Percentiles rank a stretch among this genome's conserved stretches.
Conservation (phyloP, 1,284 basidiomycete species). For the Puccinia polysora region DNA sequence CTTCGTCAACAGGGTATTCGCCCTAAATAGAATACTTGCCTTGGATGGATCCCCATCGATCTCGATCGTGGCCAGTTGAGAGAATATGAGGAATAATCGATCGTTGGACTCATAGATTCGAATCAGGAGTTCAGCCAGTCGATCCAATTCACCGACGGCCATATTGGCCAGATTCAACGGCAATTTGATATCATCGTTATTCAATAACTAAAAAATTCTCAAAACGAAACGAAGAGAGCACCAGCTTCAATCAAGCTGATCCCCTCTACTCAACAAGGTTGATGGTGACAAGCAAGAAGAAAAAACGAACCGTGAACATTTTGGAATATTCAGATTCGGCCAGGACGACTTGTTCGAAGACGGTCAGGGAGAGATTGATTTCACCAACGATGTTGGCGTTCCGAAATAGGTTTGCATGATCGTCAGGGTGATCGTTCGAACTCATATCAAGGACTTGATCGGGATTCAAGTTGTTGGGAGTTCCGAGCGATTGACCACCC, state of each 20-base stretch:
- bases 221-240: conserved; percentile 44
- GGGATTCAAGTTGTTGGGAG: neutral
- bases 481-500: neutral
- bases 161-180: conserved; percentile 63
- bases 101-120: conserved; percentile 58
- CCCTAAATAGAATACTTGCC: conserved; percentile 37
- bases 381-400: conserved; percentile 14
- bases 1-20: conserved; percentile 38
- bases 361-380: conserved; percentile 28
- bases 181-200: conserved; percentile 44
- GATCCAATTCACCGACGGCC: conserved; percentile 56
- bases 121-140: conserved; percentile 57
- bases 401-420: neutral
- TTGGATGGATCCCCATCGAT: conserved; percentile 45
- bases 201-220: conserved; percentile 48
- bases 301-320: conserved; percentile 28
- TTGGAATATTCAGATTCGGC: conserved; percentile 29
- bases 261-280: conserved; percentile 47
- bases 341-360: conserved; percentile 41
- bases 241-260: conserved; percentile 46
- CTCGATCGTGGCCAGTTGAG: conserved; percentile 50
- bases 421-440: neutral
- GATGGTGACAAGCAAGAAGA: neutral
- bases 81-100: conserved; percentile 52
- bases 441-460: neutral